Percentiles rank a stretch among this genome's conserved stretches.
Conservation (phyloP, 2,329 filamentous ascomycete genomes). For the Alternaria gansuensis region DNA sequence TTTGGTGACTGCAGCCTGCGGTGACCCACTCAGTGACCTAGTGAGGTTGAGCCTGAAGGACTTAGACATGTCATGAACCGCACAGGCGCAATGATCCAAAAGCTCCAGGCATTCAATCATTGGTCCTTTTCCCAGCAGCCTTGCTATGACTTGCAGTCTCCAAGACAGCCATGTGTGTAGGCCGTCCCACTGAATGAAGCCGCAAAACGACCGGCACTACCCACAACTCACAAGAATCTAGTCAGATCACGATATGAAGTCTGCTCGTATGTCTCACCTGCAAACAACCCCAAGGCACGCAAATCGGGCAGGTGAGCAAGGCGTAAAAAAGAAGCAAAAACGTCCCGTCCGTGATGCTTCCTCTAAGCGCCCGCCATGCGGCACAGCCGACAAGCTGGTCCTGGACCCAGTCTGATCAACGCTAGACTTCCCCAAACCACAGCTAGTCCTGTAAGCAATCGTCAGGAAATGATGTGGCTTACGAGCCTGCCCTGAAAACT, state of each 20-base stretch:
- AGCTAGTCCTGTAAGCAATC: constrained; percentile 3
- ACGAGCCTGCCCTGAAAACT: not conserved
- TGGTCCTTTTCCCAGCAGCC: constrained; percentile 9
- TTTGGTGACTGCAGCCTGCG: not conserved
- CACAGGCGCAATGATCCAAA: not conserved
- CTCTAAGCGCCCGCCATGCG: constrained; percentile 20
- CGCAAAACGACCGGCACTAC: constrained; percentile 5
- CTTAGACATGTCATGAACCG: constrained; percentile 1
- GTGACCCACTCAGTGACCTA: not conserved
- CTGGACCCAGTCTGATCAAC: constrained; percentile 11
- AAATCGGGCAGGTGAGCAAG: constrained; percentile 12
- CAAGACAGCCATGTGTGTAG: constrained; percentile 1
- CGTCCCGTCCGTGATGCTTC: constrained; percentile 15
- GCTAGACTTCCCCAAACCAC: constrained; percentile 5
- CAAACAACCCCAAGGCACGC: constrained; percentile 8
- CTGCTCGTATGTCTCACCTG: constrained; percentile 16
- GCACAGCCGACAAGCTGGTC: constrained; percentile 11
- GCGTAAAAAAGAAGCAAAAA: constrained; percentile 10
- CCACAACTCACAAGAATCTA: not conserved
- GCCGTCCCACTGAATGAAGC: constrained; percentile 5
- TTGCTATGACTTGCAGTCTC: constrained; percentile 1
- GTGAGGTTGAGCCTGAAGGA: not conserved
- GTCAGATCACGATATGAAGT: not conserved
- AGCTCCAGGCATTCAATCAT: constrained; percentile 5
- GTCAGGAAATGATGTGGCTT: constrained; percentile 11